Base-by-base conservation (phyloP, 139 green algal species). In the Chlorella sorokiniana region DNA sequence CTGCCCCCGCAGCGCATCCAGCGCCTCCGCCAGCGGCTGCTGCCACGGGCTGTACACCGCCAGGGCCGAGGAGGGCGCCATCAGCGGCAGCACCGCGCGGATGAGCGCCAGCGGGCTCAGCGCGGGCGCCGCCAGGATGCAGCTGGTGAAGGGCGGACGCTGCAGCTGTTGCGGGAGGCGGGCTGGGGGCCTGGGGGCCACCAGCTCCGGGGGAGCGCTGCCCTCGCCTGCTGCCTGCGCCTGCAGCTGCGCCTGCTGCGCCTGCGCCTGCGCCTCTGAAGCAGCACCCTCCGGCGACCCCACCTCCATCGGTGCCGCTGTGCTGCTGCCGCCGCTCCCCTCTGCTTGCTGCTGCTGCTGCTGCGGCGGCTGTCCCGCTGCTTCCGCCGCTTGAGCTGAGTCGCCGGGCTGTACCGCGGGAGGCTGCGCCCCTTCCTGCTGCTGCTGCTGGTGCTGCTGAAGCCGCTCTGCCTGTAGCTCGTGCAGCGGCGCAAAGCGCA, bases 1-100 rank as follows among this genome's bases (percentile, higher is more conserved):
- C 37, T 51, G 41, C 18, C 31, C 52, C 31, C 76, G 76, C 72
- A 92, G 54, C 54, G 44, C 72, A 40, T 80, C 33, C 81, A 91
- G 79, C 33, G 83, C 86, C 42, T 96, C 94, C 23, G 91, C 92
- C 51, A 96, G 88, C 23, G 93, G 92, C 81, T 95, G 91, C 69
- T 88, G 8, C 52, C 76, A 90, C 16, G 83, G 85, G 38, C 56
- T 83, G 82, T 84, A 95, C 4, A 97, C 83, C 5, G 86, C 94
- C 83, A 98, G 95, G 20, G 86, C 51, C 22, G 91, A 87, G 11
- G 88, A 95, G 14, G 94, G 91, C 9, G 84, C 82, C 73, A 97
- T 88, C 76, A 97, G 81, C 4, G 91, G 93, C 84, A 93, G 77
- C 56, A 95, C 62, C 20, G 70, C 52, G 29, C 81, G 45, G 72